Percentiles rank a stretch among this genome's conserved stretches.
phyloP scores from a whole-genome alignment of 176 grass and related monocot species.

The Juncus effusus region DNA sequence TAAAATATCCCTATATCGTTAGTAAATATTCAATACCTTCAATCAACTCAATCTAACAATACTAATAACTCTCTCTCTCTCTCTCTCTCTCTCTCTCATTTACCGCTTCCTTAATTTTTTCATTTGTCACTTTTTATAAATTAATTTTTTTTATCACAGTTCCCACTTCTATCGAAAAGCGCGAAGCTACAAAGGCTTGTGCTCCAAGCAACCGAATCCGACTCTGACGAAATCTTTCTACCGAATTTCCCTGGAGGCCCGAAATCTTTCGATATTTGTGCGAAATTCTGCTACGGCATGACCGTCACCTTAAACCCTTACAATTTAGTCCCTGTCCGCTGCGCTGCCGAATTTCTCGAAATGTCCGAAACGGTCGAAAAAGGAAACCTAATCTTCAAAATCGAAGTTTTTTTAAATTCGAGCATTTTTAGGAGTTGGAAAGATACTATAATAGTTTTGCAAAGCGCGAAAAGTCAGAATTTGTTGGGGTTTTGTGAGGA shows the following conservation, averaged over 20 bases:
- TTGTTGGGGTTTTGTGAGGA: conserved; percentile 79
- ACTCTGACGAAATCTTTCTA: conserved; percentile 58
- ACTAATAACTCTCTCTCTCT: too few relatives aligned
- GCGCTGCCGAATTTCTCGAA: conserved; percentile 78
- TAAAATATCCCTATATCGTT: too few relatives aligned
- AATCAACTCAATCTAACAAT: too few relatives aligned
- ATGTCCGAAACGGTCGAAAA: conserved; percentile 93
- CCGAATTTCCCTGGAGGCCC: conserved; percentile 71
- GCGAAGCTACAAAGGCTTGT: conserved; percentile 65
- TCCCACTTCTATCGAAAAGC: conserved; percentile 95
- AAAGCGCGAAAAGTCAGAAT: conserved; percentile 48
- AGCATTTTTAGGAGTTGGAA: conserved; percentile 91
- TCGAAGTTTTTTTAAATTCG: conserved; percentile 90
- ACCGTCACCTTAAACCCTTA: conserved; percentile 81
- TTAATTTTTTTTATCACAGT: conserved; percentile 40
- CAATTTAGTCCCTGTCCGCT: conserved; percentile 82
- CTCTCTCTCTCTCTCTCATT: too few relatives aligned
- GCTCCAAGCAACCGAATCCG: conserved; percentile 49
- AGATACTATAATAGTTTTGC: conserved; percentile 90
- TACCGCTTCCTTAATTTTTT: too few relatives aligned
- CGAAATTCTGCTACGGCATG: conserved; percentile 99
- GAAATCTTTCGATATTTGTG: conserved; percentile 76
- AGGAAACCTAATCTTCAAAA: conserved; percentile 96
- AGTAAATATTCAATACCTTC: too few relatives aligned
- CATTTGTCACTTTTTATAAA: too few relatives aligned